phyloP scores from a whole-genome alignment of 345 rosid genomes.

The Populus nigra region DNA sequence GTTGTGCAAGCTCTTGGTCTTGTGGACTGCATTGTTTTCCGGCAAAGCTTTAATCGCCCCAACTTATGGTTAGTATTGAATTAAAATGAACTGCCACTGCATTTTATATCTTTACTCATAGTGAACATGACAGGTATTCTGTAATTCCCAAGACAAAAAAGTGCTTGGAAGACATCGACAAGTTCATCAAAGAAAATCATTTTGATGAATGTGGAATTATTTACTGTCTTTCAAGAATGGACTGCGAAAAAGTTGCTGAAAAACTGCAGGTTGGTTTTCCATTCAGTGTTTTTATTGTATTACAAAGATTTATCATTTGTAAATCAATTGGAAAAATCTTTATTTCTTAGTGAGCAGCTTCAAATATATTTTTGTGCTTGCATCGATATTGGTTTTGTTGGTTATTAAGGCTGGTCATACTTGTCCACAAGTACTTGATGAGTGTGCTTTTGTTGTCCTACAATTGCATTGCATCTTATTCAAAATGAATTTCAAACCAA shows the following conservation, averaged over 20 bases:
- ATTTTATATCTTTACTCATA: conserved; percentile 33
- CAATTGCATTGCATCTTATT: no score
- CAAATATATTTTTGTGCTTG: background rate
- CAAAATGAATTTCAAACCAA: no score
- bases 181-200: conserved; percentile 82
- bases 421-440: no score
- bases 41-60: conserved; percentile 97
- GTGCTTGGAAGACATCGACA: conserved; percentile 87
- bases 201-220: conserved; percentile 96
- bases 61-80: conserved; percentile 62
- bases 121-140: conserved; percentile 58
- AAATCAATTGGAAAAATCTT: background rate
- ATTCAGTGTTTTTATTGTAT: background rate
- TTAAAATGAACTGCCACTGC: conserved; percentile 16
- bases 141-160: conserved; percentile 87
- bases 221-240: conserved; percentile 98
- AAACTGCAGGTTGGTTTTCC: conserved; percentile 69
- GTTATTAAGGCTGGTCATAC: no score
- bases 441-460: no score
- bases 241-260: conserved; percentile 95
- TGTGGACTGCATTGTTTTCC: conserved; percentile 85
- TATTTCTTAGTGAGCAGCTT: background rate
- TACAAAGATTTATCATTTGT: background rate
- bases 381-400: no score
- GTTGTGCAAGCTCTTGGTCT: conserved; percentile 99